Evolutionary conservation across 345 rosid genomes (phyloP).

Genomic region (Hirschfeldia incana): DNA sequence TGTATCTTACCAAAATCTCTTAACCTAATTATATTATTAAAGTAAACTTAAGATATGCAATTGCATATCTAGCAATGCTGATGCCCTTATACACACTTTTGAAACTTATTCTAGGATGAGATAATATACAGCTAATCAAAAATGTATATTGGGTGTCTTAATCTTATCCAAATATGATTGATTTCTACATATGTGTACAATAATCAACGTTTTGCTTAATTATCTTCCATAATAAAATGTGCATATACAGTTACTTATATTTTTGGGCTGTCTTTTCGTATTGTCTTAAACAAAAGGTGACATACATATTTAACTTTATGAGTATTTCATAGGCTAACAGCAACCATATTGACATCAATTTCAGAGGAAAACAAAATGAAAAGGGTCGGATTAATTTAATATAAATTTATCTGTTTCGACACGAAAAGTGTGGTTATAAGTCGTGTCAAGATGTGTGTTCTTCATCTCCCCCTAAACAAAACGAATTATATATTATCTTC

Average conservation of each 20-base stretch:
- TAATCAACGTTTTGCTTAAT: conserved; percentile 20
- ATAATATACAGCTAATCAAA: neutral
- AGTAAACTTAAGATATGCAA: no score
- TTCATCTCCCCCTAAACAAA: conserved; percentile 36
- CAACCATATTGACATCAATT: conserved; percentile 4
- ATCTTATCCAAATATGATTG: conserved; percentile 30
- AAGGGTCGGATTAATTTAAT: no score
- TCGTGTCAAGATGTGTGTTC: conserved; percentile 44
- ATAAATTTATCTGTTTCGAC: no score
- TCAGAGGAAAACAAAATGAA: neutral
- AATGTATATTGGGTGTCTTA: neutral
- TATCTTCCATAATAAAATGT: conserved; percentile 16
- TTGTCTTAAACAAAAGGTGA: conserved; percentile 26
- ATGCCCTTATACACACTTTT: neutral
- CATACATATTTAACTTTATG: conserved; percentile 11
- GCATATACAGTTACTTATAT: conserved; percentile 7
- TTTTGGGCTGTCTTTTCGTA: conserved; percentile 34
- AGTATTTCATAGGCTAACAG: no score
- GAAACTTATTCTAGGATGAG: neutral
- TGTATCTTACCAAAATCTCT: no score
- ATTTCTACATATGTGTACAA: conserved; percentile 19
- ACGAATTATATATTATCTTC: conserved; percentile 19
- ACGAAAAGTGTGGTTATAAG: conserved; percentile 32
- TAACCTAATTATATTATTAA: no score
- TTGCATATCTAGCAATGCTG: no score